A percentile compares a stretch with the other conserved stretches of the same genome.
These are phyloP conservation scores for Dendryphion nanum DNA, from an alignment of 2,329 filamentous ascomycete genomes.

Conservation along the genomic window DNA sequence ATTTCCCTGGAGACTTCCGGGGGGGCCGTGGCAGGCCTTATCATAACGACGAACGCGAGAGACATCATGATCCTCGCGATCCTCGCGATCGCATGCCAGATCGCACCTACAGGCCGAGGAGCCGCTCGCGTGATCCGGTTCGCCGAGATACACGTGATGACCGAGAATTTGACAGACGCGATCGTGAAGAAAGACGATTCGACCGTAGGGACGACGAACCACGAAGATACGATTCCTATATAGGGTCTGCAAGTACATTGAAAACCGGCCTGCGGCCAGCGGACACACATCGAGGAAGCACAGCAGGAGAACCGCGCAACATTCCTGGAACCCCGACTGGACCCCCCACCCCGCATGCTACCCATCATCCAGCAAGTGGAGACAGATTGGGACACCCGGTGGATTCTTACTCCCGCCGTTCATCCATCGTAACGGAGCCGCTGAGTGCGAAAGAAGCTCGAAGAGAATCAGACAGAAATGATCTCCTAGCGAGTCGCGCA, in stretches of 20 bases:
- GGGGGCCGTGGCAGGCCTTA: slow-evolving; percentile 46
- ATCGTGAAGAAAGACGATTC: slow-evolving; percentile 44
- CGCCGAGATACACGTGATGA: slow-evolving; percentile 41
- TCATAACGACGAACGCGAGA: slow-evolving; percentile 49
- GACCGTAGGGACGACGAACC: slow-evolving; percentile 45
- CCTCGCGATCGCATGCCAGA: slow-evolving; percentile 31
- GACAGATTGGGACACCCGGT: slow-evolving; percentile 31
- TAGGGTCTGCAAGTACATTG: slow-evolving; percentile 29
- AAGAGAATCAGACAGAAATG: slow-evolving; percentile 44
- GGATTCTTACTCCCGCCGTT: slow-evolving; percentile 36
- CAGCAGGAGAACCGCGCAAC: slow-evolving; percentile 28
- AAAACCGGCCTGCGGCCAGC: slow-evolving; percentile 28
- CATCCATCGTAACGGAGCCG: slow-evolving; percentile 36
- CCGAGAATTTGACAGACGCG: slow-evolving; percentile 40
- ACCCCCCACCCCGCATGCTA: slow-evolving; percentile 26
- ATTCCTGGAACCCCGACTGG: slow-evolving; percentile 33
- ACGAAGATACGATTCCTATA: slow-evolving; percentile 42
- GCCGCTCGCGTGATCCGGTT: slow-evolving; percentile 62
- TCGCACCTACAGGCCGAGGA: slow-evolving; percentile 59
- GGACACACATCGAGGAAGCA: slow-evolving; percentile 31
- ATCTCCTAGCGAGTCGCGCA: slow-evolving; percentile 45
- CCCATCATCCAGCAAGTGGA: slow-evolving; percentile 30
- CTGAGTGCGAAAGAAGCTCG: slow-evolving; percentile 30
- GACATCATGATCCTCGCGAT: slow-evolving; percentile 40
- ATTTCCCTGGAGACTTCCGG: slow-evolving; percentile 25